Base-by-base conservation (phyloP, 495 filamentous ascomycete species). In the Copromyces sp. region DNA sequence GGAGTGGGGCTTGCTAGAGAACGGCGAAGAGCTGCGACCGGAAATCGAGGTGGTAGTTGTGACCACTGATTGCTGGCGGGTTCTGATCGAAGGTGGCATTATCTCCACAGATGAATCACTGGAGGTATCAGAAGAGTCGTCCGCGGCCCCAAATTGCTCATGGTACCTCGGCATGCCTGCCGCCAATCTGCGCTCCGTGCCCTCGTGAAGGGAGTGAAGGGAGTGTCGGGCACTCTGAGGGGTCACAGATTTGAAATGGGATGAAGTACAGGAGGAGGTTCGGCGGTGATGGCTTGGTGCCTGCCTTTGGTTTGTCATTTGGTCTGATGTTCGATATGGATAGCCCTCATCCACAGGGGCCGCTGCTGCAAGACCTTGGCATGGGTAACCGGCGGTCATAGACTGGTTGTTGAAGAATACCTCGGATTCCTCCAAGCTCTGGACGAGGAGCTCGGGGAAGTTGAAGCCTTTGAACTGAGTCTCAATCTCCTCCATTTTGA, bases 361-460 rank as follows among this genome's bases (percentile, higher is more conserved):
- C 14, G 81, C 72, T 24, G 77, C 75, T 5, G 76, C 79, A 61
- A 83, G 74, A 7, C 71, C 72, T 14, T 74, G 77, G 24, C 74
- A 76, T 1, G 83, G 84, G 14, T 77, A 73, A 14, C 83, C 83
- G 29, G 83, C 81, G 11, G 84, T 83, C 77, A 85, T 79, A 53
- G 77, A 80, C 73, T 75, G 83, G 11, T 80, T 78, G n/a, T 73
- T 78, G 71, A 84, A 85, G 68, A 81, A 74, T 14, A 76, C 74
- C 59, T 75, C 72, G 41, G 84, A 84, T 11, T 71, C 53, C 73
- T 83, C 80, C 59, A 85, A 79, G 68, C 85, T 82, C 68, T 77
- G 75, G 14, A 78, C 83, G 17, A 86, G 78, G 69, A 85, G 74
- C 75, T 86, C 84, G 29, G 84, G 80, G 35, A 86, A 74, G 75